Evolutionary conservation across 106 monocot species (phyloP), one percentile per base, ranked within the genome.

Genomic region (Platanthera guangdongensis): DNA sequence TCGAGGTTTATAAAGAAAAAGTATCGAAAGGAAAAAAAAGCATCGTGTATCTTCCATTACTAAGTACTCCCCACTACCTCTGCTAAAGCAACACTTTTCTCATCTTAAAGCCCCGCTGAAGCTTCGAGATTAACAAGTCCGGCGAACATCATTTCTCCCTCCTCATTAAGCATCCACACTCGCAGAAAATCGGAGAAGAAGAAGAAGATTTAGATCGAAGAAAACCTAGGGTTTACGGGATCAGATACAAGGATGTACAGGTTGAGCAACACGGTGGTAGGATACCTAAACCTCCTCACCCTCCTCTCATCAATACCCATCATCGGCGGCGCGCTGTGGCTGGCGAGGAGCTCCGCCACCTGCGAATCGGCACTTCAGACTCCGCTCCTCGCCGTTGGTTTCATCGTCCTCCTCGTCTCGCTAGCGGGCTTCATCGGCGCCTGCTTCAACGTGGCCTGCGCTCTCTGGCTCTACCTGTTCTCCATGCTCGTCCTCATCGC

Each of bases 321-420:
- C 82, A 97, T 97, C 74, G 97, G 91, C 19, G 91, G 80, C 0
- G 87, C 89, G 3, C 89, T 94, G 53, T 88, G 94, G 91, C 46
- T 94, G 54, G 75, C 88, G 4, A 76, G 81, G 57, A 86, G 83
- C 75, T 86, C 87, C 22, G 68, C 87, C 32, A 87, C 91, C 49
- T 97, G 96, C 85, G 85, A 85, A 47, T 77, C 82, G 52, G 77
- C 83, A 16, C 87, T 97, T 22, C 91, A 94, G 68, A 94, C 86
- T 8, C 96, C 96, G 4, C 87, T 97, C 13, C 85, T 93, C 18
- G 83, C 85, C 32, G 59, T 97, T 30, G 96, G 96, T n/a, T 97
- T 97, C 85, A 79, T 94, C 7, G 76, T 97, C 54, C 93, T 97
- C 78, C 65, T 97, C 55, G 88, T 97, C 60, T 97, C 96, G 19